A percentile compares a stretch with the other conserved stretches of the same genome.
Conservation (phyloP, 768 basidiomycete genomes). For the Symmetrospora coprosmae region DNA sequence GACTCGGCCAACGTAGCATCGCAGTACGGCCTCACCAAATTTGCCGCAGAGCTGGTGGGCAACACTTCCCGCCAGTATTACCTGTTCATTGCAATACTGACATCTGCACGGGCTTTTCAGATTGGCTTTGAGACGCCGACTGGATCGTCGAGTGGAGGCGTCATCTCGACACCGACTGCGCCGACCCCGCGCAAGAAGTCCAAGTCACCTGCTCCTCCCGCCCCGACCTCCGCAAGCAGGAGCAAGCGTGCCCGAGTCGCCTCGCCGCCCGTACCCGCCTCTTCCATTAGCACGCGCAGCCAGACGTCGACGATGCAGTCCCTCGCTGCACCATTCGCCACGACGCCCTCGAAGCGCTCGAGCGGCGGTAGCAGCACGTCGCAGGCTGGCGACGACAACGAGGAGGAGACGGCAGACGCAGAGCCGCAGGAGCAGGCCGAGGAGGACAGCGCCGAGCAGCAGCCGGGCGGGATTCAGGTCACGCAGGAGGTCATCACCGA, state of each 20-base stretch:
- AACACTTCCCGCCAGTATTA: neutral
- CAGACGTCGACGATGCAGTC: neutral
- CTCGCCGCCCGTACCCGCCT: neutral
- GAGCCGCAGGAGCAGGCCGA: neutral
- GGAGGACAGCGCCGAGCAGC: neutral
- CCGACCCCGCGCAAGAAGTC: slow-evolving; percentile 11
- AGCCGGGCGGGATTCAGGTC: slow-evolving; percentile 11
- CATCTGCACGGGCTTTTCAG: no score
- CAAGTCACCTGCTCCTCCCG: slow-evolving; percentile 15
- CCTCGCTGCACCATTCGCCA: neutral
- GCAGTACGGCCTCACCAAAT: slow-evolving; percentile 29
- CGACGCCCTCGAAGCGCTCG: slow-evolving; percentile 10
- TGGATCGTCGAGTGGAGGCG: neutral
- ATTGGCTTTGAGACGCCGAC: neutral
- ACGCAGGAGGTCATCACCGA: slow-evolving; percentile 16
- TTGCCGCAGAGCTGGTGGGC: slow-evolving; percentile 26
- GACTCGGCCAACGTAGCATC: slow-evolving; percentile 21
- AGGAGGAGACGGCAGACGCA: no score
- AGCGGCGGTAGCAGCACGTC: neutral
- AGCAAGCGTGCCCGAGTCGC: slow-evolving; percentile 9
- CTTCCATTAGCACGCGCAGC: neutral
- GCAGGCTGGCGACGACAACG: neutral
- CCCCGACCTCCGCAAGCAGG: slow-evolving; percentile 9
- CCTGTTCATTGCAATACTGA: no score
- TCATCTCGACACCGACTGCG: slow-evolving; percentile 1